Evolutionary conservation across 805 yeast species (phyloP).

Genomic region (Nakazawaea ambrosiae): DNA sequence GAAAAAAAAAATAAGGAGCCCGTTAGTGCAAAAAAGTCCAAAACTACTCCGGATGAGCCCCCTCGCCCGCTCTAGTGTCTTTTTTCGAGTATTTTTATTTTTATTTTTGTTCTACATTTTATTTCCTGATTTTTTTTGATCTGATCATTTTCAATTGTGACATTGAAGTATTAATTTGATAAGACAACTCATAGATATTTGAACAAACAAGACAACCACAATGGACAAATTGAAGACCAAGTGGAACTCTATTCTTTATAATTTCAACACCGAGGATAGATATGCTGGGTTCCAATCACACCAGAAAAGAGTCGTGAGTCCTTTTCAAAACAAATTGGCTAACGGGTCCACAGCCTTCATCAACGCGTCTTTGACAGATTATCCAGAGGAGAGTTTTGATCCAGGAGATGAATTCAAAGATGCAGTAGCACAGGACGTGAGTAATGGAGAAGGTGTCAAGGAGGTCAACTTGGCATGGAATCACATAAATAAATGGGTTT

Average conservation of each 20-base stretch:
- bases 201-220: too few relatives aligned
- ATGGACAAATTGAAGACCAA: conserved; percentile 33
- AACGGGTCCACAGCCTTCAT: conserved; percentile 11
- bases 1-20: too few relatives aligned
- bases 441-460: conserved; percentile 44
- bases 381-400: conserved; percentile 24
- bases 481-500: conserved; percentile 72
- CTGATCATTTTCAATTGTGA: too few relatives aligned
- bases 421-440: conserved; percentile 27
- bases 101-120: too few relatives aligned
- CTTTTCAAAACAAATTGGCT: conserved; percentile 35
- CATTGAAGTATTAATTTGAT: too few relatives aligned
- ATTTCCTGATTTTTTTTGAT: too few relatives aligned
- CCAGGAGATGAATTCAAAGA: conserved; percentile 22
- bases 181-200: too few relatives aligned
- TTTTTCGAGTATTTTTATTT: too few relatives aligned
- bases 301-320: conserved; percentile 9
- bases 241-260: conserved; percentile 36
- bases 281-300: conserved; percentile 40
- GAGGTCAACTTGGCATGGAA: conserved; percentile 76
- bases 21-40: too few relatives aligned
- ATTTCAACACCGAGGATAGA: conserved; percentile 60
- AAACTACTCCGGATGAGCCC: too few relatives aligned
- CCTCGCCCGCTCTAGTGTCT: too few relatives aligned
- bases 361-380: conserved; percentile 14